Evolutionary conservation across 805 yeast species (phyloP), one percentile per base, ranked within the genome.

Genomic region (Ogataea dorogensis): DNA sequence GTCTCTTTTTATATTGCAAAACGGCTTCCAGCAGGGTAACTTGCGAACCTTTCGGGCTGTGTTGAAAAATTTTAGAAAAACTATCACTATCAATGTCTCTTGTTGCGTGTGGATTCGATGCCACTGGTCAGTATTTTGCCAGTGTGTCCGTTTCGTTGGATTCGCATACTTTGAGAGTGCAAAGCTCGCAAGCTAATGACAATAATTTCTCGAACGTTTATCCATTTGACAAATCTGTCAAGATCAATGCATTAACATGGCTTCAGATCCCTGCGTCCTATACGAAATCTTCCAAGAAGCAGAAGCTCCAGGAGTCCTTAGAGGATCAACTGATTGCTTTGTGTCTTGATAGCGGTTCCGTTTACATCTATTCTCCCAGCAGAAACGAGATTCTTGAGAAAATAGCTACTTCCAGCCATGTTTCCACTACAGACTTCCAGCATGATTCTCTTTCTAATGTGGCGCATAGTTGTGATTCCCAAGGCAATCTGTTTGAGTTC

Each of bases 131-230:
- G 28, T 71, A 69, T 51, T 70, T 79, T 48, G 87, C 89, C 17
- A 73, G 78, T 28, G 86, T 76, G 1, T 64, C 76, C 14, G 74
- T 77, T 22, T 81, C 86, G 2, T 70, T 86, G 41, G 91, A 85
- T 56, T 67, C 79, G 5, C 91, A 83, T 51, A 77, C 78, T 46
- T 63, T 86, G 24, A 68, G 79, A 38, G 84, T 83, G 2, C 81
- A 79, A 51, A 70, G 82, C 13, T 51, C 68, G 4, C 27, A 29
- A 6, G 58, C 59, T 24, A 51, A 68, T 9, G 67, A 75, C 8
- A 68, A 63, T 16, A 20, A 40, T 8, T 33, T 47, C 13, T 55
- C 65, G 5, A 47, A 44, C 23, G 77, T 75, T 14, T 72, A 73
- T 49, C 65, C 68, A 10, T 62, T 81, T 17, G 81, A 73, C 26